Conservation (phyloP, 352 stramenopile genomes). For the Globisporangium lucens region DNA sequence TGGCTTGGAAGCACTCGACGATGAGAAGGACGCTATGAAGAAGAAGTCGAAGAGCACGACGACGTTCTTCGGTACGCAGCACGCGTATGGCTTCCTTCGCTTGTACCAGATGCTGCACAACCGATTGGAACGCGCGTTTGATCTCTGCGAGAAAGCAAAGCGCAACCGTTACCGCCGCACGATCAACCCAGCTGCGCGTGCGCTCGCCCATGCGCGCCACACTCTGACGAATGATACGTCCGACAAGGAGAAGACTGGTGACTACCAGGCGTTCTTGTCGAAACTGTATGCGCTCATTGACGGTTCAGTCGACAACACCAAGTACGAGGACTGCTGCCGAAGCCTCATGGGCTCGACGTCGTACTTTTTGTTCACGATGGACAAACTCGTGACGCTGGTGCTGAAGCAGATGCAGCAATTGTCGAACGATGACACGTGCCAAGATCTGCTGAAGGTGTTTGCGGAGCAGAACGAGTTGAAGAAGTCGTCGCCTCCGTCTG, state of each 20-base stretch:
- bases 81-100: conserved; percentile 87
- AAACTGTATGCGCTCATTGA: conserved; percentile 87
- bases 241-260: conserved; percentile 71
- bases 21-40: conserved; percentile 47
- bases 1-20: conserved; percentile 59
- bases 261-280: conserved; percentile 86
- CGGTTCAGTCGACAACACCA: conserved; percentile 80
- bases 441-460: conserved; percentile 79
- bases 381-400: conserved; percentile 83
- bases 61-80: conserved; percentile 78
- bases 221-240: conserved; percentile 38
- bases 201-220: conserved; percentile 70
- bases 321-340: conserved; percentile 89
- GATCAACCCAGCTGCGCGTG: conserved; percentile 81
- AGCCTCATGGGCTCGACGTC: conserved; percentile 88
- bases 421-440: conserved; percentile 74
- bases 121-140: conserved; percentile 73
- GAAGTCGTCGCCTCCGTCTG: conserved; percentile 18
- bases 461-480: conserved; percentile 39
- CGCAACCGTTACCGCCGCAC: conserved; percentile 83
- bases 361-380: conserved; percentile 91
- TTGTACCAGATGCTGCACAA: conserved; percentile 89
- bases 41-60: conserved; percentile 38
- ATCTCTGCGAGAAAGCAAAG: conserved; percentile 86
- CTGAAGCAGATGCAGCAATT: conserved; percentile 90